Percentiles rank a stretch among this genome's conserved stretches.
These are phyloP conservation scores for Trichoderma afroharzianum DNA, from an alignment of 2,329 filamentous ascomycete species.

Conservation along the genomic window DNA sequence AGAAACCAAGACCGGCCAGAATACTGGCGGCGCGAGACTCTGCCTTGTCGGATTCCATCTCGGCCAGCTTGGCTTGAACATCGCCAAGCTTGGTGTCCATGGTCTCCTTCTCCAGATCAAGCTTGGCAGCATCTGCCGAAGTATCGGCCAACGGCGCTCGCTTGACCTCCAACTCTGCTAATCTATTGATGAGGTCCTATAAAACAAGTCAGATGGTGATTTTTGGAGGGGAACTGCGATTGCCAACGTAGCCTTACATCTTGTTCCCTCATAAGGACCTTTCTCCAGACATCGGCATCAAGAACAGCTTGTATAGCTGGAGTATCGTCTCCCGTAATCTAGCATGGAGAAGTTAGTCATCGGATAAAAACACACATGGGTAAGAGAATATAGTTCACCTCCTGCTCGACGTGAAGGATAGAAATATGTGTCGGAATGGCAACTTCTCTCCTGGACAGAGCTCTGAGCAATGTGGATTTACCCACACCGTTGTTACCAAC, in stretches of 20 bases:
- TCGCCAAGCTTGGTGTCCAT: conserved; percentile 88
- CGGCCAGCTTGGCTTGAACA: conserved; percentile 83
- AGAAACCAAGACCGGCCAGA: conserved; percentile 94
- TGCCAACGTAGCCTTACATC: conserved; percentile 50
- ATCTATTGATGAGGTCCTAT: conserved; percentile 70
- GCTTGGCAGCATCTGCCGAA: conserved; percentile 76
- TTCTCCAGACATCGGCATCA: conserved; percentile 97
- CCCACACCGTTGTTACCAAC: conserved; percentile 99
- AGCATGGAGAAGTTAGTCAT: not conserved
- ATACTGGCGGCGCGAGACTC: conserved; percentile 95
- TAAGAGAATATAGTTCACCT: conserved; percentile 54
- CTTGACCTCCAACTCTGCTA: conserved; percentile 74
- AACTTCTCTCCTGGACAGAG: conserved; percentile 87
- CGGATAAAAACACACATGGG: not conserved
- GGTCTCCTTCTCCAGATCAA: conserved; percentile 85
- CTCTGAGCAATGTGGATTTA: conserved; percentile 91
- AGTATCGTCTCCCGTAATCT: conserved; percentile 94
- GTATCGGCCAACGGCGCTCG: conserved; percentile 83
- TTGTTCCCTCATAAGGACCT: conserved; percentile 88
- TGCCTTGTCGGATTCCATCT: conserved; percentile 99
- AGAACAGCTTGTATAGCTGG: conserved; percentile 90
- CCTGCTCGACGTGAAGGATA: conserved; percentile 98
- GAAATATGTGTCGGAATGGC: conserved; percentile 96
- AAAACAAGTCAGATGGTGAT: not conserved
- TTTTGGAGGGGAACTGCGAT: not conserved